Conservation (phyloP, 352 stramenopile species). For the Phytophthora pini region DNA sequence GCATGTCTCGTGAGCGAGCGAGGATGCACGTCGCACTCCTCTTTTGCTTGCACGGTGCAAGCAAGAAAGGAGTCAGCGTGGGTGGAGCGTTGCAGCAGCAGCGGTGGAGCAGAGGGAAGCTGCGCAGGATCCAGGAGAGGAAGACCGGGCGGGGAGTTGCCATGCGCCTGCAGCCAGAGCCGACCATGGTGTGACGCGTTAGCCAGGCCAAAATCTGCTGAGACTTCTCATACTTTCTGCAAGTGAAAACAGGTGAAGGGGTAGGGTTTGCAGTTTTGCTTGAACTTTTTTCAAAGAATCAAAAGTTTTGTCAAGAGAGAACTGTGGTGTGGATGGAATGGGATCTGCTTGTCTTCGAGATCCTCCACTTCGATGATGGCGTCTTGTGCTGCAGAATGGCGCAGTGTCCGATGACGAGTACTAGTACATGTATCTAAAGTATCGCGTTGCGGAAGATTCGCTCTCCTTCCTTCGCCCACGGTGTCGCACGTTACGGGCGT, state of each 20-base stretch:
- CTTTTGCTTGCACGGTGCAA: neutral
- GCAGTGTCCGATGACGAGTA: too few species aligned
- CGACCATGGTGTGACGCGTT: conserved; percentile 16
- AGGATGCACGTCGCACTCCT: neutral
- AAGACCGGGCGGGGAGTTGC: conserved; percentile 33
- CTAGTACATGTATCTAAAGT: too few species aligned
- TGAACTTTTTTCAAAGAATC: conserved; percentile 21
- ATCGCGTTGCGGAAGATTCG: conserved; percentile 7
- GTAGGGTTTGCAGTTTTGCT: conserved; percentile 18
- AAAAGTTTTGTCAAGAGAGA: too few species aligned
- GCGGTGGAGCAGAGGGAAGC: conserved; percentile 25
- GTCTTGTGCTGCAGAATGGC: too few species aligned
- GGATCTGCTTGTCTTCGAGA: neutral
- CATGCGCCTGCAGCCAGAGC: conserved; percentile 15
- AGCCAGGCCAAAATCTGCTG: conserved; percentile 15
- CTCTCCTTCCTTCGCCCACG: too few species aligned
- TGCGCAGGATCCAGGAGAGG: conserved; percentile 27
- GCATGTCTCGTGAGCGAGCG: conserved; percentile 7
- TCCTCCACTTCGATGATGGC: too few species aligned
- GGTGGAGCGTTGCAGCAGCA: neutral
- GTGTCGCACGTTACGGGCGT: conserved; percentile 32
- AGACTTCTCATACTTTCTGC: conserved; percentile 11
- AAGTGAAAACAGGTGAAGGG: conserved; percentile 14
- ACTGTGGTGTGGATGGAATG: conserved; percentile 1
- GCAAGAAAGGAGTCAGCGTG: conserved; percentile 31